A percentile compares a stretch with the other conserved stretches of the same genome.
Evolutionary conservation across 1,139 yeast species (phyloP).

Genomic region (Ogataea hybrid): DNA sequence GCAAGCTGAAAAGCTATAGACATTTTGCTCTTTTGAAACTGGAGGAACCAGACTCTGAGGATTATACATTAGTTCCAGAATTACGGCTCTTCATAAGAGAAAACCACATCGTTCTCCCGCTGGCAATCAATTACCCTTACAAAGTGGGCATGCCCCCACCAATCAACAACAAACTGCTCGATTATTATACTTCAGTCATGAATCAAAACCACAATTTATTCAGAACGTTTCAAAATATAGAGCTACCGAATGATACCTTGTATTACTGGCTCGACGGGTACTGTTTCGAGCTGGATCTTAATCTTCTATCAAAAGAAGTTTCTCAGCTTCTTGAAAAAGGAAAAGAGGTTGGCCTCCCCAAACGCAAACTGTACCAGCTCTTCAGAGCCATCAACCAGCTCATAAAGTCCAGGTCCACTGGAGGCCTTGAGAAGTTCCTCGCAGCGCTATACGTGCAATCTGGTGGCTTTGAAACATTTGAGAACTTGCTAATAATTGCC

Average conservation of each 20-base stretch:
- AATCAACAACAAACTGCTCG: conserved; percentile 2
- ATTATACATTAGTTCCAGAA: conserved; percentile 16
- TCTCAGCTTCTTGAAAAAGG: conserved; percentile 24
- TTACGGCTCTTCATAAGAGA: conserved; percentile 23
- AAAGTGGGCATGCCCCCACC: conserved; percentile 16
- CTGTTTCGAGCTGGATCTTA: conserved; percentile 24
- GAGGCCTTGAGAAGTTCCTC: conserved; percentile 12
- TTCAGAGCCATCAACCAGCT: conserved; percentile 26
- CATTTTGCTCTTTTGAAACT: conserved; percentile 20
- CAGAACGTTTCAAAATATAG: conserved; percentile 1
- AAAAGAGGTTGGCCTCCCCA: conserved; percentile 25
- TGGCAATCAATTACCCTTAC: conserved; percentile 28
- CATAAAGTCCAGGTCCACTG: conserved; percentile 17
- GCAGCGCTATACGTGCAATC: conserved; percentile 7
- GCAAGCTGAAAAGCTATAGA: conserved; percentile 21
- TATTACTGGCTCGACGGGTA: conserved; percentile 23
- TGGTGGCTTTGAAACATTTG: conserved; percentile 12
- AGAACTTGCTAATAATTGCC: conserved; percentile 16
- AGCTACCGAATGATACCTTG: conserved; percentile 10
- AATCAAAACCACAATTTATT: conserved; percentile 10
- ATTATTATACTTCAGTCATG: conserved; percentile 9
- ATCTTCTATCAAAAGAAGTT: conserved; percentile 20
- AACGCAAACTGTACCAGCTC: conserved; percentile 24
- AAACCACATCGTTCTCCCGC: conserved; percentile 27
- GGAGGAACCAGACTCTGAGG: conserved; percentile 21